Percentiles rank a stretch among this genome's conserved stretches.
These are phyloP conservation scores for Gossypium anomalum DNA, from an alignment of 345 rosid species.

Conservation along the genomic window DNA sequence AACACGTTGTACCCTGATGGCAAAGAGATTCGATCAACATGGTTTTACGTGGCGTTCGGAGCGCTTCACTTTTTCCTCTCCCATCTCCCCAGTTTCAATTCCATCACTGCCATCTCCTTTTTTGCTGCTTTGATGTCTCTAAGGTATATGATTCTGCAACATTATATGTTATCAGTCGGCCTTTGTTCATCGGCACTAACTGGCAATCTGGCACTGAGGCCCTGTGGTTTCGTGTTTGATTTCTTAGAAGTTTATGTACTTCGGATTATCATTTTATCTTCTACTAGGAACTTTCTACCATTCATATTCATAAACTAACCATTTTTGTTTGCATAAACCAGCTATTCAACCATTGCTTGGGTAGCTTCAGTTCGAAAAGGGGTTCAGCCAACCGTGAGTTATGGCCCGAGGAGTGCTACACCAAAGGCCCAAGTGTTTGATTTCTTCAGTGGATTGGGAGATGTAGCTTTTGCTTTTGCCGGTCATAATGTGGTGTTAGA, in stretches of 20 bases:
- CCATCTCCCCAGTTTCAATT: constrained; percentile 15
- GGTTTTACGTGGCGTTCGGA: neutral
- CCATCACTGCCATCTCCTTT: neutral
- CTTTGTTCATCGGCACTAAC: too few relatives aligned
- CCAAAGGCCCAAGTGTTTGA: neutral
- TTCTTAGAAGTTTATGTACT: too few relatives aligned
- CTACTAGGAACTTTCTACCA: too few relatives aligned
- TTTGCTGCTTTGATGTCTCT: constrained; percentile 3
- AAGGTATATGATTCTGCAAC: neutral
- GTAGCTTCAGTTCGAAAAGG: neutral
- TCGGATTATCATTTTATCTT: too few relatives aligned
- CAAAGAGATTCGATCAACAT: constrained; percentile 7
- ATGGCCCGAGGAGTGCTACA: neutral
- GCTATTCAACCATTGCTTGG: neutral
- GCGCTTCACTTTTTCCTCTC: neutral
- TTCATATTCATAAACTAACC: neutral
- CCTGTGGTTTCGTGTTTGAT: too few relatives aligned
- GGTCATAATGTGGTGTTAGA: neutral
- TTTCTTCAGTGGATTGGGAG: neutral
- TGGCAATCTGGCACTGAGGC: too few relatives aligned
- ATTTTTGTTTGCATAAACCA: neutral
- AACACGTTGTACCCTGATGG: constrained; percentile 33
- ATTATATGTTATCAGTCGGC: neutral
- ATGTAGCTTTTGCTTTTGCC: neutral
- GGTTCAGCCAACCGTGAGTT: neutral